phyloP scores from a whole-genome alignment of 2,329 filamentous ascomycete species.

The Neurospora crassa region DNA sequence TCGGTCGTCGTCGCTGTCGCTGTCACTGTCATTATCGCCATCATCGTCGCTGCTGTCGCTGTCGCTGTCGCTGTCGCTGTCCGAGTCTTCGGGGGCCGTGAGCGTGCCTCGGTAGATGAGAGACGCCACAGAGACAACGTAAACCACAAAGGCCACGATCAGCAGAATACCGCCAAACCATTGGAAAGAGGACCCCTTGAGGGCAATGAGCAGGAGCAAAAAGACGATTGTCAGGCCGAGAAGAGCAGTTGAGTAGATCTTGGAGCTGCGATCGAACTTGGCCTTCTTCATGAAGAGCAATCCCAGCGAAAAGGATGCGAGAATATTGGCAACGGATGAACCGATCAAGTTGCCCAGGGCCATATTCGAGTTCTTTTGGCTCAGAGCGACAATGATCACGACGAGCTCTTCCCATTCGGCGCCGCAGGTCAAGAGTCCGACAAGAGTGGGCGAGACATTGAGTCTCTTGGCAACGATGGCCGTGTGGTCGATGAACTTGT shows the following conservation, averaged over 20 bases:
- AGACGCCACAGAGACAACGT: constrained; percentile 33
- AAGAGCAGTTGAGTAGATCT: constrained; percentile 33
- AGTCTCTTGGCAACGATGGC: constrained; percentile 33
- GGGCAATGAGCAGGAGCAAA: constrained; percentile 22
- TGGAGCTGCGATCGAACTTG: constrained; percentile 35
- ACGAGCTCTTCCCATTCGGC: constrained; percentile 46
- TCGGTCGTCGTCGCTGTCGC: constrained; percentile 10
- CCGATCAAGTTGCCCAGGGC: constrained; percentile 42
- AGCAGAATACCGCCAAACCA: constrained; percentile 27
- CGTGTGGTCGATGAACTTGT: constrained; percentile 42
- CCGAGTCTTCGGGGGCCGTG: constrained; percentile 32
- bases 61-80: constrained; percentile 18
- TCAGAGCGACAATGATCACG: constrained; percentile 36
- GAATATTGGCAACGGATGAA: constrained; percentile 41
- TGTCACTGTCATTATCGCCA: background rate
- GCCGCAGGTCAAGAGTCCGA: constrained; percentile 40
- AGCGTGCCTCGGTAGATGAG: constrained; percentile 34
- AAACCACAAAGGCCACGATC: constrained; percentile 33
- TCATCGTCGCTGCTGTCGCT: constrained; percentile 1
- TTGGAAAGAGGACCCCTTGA: constrained; percentile 21
- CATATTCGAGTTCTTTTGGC: constrained; percentile 32
- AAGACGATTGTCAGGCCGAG: constrained; percentile 32
- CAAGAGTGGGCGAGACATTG: constrained; percentile 35
- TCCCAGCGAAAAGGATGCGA: constrained; percentile 42
- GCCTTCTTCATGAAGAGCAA: constrained; percentile 29